Conservation (phyloP, 2,329 filamentous ascomycete genomes). For the Colletotrichum cereale region DNA sequence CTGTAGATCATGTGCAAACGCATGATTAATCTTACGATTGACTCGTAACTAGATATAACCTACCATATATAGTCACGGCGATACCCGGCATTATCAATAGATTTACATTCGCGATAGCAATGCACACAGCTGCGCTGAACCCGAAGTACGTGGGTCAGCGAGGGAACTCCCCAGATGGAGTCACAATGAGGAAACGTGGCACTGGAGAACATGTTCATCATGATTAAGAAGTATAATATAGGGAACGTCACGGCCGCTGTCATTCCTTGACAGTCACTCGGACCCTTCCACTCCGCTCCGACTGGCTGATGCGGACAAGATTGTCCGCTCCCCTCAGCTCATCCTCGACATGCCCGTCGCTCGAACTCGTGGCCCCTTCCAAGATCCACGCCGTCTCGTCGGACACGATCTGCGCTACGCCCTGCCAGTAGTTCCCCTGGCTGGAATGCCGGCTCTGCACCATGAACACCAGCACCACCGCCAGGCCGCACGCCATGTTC, state of each 20-base stretch:
- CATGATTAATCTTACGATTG: no score
- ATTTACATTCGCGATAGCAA: no score
- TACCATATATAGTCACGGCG: no score
- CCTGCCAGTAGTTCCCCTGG: slow-evolving; percentile 44
- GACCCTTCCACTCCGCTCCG: slow-evolving; percentile 11
- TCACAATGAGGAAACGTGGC: background rate
- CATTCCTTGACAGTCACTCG: background rate
- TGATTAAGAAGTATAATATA: background rate
- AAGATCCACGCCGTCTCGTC: slow-evolving; percentile 43
- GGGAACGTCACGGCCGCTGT: accelerated
- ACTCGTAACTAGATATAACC: no score
- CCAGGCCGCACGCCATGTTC: slow-evolving; percentile 38
- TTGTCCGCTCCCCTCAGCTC: background rate
- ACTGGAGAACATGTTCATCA: background rate
- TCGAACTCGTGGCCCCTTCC: slow-evolving; percentile 39
- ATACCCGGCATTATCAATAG: no score
- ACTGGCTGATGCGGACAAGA: background rate
- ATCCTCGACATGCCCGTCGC: slow-evolving; percentile 29
- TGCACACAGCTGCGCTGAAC: background rate
- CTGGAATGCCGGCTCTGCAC: slow-evolving; percentile 41
- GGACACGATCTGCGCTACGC: slow-evolving; percentile 43
- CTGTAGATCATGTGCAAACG: no score
- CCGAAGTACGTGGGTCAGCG: no score
- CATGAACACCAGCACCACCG: slow-evolving; percentile 39
- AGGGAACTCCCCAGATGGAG: no score